Evolutionary conservation across 108 stramenopile species (phyloP).

Genomic region (Schizochytrium sp.): DNA sequence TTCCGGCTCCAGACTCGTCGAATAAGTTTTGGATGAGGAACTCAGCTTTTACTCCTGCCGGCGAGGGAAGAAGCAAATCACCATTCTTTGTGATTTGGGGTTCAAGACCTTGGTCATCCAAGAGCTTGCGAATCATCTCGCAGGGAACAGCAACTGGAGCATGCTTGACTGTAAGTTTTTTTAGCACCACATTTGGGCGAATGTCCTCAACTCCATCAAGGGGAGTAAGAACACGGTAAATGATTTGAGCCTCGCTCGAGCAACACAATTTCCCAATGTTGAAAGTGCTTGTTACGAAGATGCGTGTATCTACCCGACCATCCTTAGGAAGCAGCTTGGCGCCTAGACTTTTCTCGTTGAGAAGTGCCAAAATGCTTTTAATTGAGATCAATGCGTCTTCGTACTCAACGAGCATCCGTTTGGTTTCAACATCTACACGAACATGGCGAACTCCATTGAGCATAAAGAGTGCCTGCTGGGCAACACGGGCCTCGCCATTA

Average conservation of each 20-base stretch:
- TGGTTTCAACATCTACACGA: neutral
- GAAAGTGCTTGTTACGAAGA: neutral
- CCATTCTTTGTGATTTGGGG: neutral
- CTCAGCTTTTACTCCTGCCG: neutral
- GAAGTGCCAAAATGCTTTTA: neutral
- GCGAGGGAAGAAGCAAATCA: neutral
- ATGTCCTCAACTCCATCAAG: neutral
- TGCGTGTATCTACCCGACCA: neutral
- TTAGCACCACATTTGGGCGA: neutral
- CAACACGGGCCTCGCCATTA: conserved; percentile 2
- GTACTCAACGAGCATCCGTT: neutral
- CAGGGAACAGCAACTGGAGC: neutral
- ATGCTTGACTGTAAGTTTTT: neutral
- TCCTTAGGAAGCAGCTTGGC: neutral
- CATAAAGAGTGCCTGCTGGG: neutral
- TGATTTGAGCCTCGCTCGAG: conserved; percentile 31
- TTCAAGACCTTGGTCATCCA: neutral
- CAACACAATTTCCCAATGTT: neutral
- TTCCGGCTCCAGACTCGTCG: too few species aligned
- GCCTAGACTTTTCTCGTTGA: neutral
- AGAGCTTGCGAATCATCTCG: conserved; percentile 16
- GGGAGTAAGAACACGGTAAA: neutral
- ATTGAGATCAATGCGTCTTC: neutral
- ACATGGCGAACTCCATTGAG: neutral
- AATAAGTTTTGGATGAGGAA: too few species aligned